Conservation (phyloP, 805 yeast species). For the Jamesozyma spencerorum region DNA sequence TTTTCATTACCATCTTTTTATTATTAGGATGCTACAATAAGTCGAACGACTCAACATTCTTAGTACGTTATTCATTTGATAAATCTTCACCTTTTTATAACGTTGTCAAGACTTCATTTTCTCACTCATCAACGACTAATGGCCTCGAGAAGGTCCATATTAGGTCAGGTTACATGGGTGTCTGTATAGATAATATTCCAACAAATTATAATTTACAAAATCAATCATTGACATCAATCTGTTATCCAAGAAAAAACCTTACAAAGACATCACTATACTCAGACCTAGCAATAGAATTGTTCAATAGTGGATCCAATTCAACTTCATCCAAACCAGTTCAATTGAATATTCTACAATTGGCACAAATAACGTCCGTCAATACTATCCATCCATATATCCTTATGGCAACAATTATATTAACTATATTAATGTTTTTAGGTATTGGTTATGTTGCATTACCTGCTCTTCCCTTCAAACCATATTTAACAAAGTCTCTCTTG, state of each 20-base stretch:
- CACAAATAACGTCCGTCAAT: conserved; percentile 35
- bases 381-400: conserved; percentile 48
- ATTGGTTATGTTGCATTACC: conserved; percentile 41
- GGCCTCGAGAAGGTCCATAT: conserved; percentile 36
- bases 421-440: conserved; percentile 34
- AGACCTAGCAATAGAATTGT: conserved; percentile 21
- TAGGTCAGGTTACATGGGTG: conserved; percentile 46
- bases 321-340: not conserved
- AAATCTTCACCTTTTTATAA: conserved; percentile 35
- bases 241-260: conserved; percentile 23
- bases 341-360: conserved; percentile 41
- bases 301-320: conserved; percentile 20
- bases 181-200: conserved; percentile 39
- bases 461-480: conserved; percentile 35
- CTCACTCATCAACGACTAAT: conserved; percentile 21
- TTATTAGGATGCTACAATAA: conserved; percentile 45
- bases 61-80: conserved; percentile 43
- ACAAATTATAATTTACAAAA: conserved; percentile 10
- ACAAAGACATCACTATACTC: conserved; percentile 16
- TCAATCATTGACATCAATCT: conserved; percentile 11
- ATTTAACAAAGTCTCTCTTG: conserved; percentile 24
- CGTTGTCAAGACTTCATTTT: conserved; percentile 33
- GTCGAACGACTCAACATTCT: conserved; percentile 41
- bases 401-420: conserved; percentile 39
- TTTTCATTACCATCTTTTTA: conserved; percentile 45